Conservation (phyloP, 768 basidiomycete genomes). For the Floccularia luteovirens region DNA sequence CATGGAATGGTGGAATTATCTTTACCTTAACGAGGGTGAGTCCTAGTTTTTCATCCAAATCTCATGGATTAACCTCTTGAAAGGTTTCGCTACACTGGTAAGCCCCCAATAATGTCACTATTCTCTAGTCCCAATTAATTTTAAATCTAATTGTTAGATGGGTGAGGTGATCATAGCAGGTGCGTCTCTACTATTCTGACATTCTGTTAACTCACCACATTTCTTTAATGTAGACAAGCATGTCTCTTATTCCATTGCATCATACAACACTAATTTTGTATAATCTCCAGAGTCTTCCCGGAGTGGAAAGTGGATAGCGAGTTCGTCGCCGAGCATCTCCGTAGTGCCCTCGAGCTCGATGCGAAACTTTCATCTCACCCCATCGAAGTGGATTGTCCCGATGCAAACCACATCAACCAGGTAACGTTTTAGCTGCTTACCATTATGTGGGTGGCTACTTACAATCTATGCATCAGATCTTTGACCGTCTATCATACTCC, state of each 20-base stretch:
- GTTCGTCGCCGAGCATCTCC: slow-evolving; percentile 76
- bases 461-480: slow-evolving; percentile 46
- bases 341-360: slow-evolving; percentile 75
- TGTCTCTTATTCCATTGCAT: slow-evolving; percentile 12
- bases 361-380: slow-evolving; percentile 86
- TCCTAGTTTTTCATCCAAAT: neutral
- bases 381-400: slow-evolving; percentile 85
- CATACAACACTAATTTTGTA: slow-evolving; percentile 3
- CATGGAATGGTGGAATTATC: slow-evolving; percentile 89
- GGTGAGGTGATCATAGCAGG: slow-evolving; percentile 83
- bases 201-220: neutral
- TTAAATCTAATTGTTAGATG: slow-evolving; percentile 38
- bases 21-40: slow-evolving; percentile 73
- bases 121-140: neutral
- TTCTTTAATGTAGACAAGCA: slow-evolving; percentile 49
- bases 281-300: slow-evolving; percentile 60
- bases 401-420: slow-evolving; percentile 80
- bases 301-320: slow-evolving; percentile 81
- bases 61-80: slow-evolving; percentile 5
- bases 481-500: slow-evolving; percentile 81
- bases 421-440: slow-evolving; percentile 18
- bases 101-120: too few species aligned
- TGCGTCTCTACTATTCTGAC: slow-evolving; percentile 21
- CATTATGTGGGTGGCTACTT: too few species aligned
- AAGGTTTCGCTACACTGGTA: slow-evolving; percentile 83